Conservation (phyloP, 768 basidiomycete genomes). For the Collybiopsis luxurians region DNA sequence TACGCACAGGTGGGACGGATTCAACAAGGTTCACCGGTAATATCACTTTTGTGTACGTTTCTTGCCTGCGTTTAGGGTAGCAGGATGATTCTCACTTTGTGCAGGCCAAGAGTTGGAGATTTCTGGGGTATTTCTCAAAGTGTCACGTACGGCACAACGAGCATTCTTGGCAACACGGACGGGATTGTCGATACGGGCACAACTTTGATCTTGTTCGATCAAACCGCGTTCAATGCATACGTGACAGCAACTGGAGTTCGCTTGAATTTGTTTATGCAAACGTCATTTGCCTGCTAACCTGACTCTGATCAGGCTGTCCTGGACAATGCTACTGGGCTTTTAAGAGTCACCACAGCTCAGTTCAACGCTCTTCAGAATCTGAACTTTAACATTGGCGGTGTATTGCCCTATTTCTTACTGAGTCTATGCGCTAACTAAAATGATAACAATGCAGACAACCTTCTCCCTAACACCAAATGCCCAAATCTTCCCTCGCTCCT, state of each 20-base stretch:
- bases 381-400: conserved; percentile 52
- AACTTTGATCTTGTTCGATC: conserved; percentile 49
- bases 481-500: conserved; percentile 34
- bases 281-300: background rate
- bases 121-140: conserved; percentile 66
- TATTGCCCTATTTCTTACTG: conserved; percentile 12
- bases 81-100: no score
- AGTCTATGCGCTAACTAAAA: background rate
- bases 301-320: conserved; percentile 21
- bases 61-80: no score
- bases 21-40: conserved; percentile 40
- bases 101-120: conserved; percentile 22
- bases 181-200: conserved; percentile 65
- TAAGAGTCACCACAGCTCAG: conserved; percentile 49
- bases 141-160: conserved; percentile 45
- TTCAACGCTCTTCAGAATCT: conserved; percentile 52
- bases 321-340: conserved; percentile 44
- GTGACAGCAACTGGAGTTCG: conserved; percentile 35
- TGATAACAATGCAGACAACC: conserved; percentile 15
- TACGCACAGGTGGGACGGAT: conserved; percentile 40
- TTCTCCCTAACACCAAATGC: conserved; percentile 42
- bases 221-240: conserved; percentile 45
- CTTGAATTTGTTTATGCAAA: background rate
- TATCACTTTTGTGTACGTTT: conserved; percentile 43
- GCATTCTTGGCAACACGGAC: conserved; percentile 43